Evolutionary conservation across 2,329 filamentous ascomycete genomes (phyloP), one percentile per base, ranked within the genome.

Genomic region (Botrytis elliptica): DNA sequence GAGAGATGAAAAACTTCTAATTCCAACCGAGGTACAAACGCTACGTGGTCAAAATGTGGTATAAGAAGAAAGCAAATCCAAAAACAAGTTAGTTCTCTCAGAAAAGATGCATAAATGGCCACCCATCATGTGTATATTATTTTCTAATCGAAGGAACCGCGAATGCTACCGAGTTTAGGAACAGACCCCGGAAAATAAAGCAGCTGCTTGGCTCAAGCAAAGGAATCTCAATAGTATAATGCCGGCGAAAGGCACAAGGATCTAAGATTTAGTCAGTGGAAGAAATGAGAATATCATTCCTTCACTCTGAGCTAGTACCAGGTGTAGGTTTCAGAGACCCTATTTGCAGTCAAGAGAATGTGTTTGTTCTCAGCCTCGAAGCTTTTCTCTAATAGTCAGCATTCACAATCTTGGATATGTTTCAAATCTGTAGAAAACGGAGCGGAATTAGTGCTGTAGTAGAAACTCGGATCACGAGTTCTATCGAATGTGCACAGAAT

Each of bases 41-140:
- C 18, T 7, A 2, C 20, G 18, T 7, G 22, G 22, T 22, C 3
- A 9, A 46, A 3, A 22, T n/a, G 4, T 52, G 49, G 12, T n/a
- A 55, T 55, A 4, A 55, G 25, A 6, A 4, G 16, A 5, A n/a
- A n/a, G 12, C 0, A 10, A 7, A 7, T 7, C 6, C 25, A 14
- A 0, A 18, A 55, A 5, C 14, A 55, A n/a, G 6, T 18, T 0
- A 8, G 16, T 8, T 8, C 6, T 29, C n/a, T 4, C n/a, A 8
- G 14, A 29, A 16, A 16, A 3, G 14, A 16, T 1, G 2, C 52
- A 7, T 29, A 1, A 1, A 55, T 55, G 1, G 52, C 4, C 0
- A 29, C 3, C 12, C 5, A n/a, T 55, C 2, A 29, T 16, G 12
- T 29, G 52, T 0, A 8, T 29, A 4, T n/a, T 6, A 1, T 14